Evolutionary conservation across 352 stramenopile species (phyloP), one percentile per base, ranked within the genome.

Genomic region (Thalassiosira mediterranea): DNA sequence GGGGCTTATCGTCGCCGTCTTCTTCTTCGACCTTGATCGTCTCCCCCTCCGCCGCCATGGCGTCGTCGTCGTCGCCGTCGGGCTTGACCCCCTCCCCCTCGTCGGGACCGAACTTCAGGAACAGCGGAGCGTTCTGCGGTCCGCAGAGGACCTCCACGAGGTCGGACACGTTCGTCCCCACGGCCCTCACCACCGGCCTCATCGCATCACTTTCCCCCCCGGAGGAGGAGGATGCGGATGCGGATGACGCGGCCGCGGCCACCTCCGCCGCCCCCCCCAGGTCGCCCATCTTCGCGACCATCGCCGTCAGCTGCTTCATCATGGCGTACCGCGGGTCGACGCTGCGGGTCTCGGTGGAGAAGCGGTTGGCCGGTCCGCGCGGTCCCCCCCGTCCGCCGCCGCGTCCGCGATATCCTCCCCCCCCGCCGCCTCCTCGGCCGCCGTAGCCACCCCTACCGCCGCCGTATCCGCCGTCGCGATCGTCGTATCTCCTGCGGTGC

Each of bases 231-330:
- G 21, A 7, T 7, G 11, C 17, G 7, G 21, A 23, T 13, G 32
- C 3, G 21, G 15, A 10, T 38, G 51, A n/a, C 31, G 8, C 34
- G 29, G n/a, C 54, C 13, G 34, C 4, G 11, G 32, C 26, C 8
- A 48, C 61, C n/a, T 77, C 61, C 17, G 78, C 37, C 59, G 66
- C 61, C 59, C 78, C 57, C 64, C 65, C 53, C 73, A 87, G 59
- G 69, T 90, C 84, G 28, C 81, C 81, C 62, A 88, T 83, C 54
- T 85, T 85, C 53, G 79, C 80, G 29, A 91, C 73, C 77, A 91
- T 87, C 4, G 81, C 82, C 1, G 70, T 76, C 2, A 91, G 59
- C 31, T 89, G 75, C 46, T 70, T 76, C 61, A 70, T 67, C 63
- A 76, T 79, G 23, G 76, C 76, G 21, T 62, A 49, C 46, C 74